These are phyloP conservation scores for Cryptosporidium andersoni DNA, from an alignment of 169 alveolate species.

Conservation along the genomic window DNA sequence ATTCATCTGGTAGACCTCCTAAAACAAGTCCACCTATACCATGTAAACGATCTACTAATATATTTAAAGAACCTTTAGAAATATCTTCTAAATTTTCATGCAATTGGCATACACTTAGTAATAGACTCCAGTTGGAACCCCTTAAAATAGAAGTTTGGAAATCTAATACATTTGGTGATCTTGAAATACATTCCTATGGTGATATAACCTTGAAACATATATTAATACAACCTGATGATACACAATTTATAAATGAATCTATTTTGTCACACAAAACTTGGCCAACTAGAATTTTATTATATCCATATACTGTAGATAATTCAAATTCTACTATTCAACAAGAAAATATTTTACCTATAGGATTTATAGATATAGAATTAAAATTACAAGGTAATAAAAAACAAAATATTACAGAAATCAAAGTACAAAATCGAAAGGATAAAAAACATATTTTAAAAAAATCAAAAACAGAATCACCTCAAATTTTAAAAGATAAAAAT, in stretches of 20 bases:
- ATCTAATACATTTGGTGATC: slow-evolving; percentile 55
- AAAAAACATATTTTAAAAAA: too few relatives aligned
- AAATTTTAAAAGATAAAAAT: too few relatives aligned
- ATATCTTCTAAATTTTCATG: slow-evolving; percentile 33
- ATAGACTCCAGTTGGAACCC: slow-evolving; percentile 50
- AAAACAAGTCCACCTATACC: slow-evolving; percentile 62
- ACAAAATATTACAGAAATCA: neutral
- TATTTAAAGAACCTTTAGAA: slow-evolving; percentile 41
- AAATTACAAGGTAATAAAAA: slow-evolving; percentile 39
- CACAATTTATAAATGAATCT: neutral
- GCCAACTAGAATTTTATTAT: slow-evolving; percentile 65
- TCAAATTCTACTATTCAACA: neutral
- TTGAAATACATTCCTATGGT: slow-evolving; percentile 31
- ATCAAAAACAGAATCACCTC: too few relatives aligned
- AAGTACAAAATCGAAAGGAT: too few relatives aligned
- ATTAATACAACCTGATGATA: slow-evolving; percentile 19
- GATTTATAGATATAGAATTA: slow-evolving; percentile 46
- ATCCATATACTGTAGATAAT: slow-evolving; percentile 4
- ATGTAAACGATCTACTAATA: slow-evolving; percentile 58
- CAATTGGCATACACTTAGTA: slow-evolving; percentile 42
- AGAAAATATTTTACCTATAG: slow-evolving; percentile 34
- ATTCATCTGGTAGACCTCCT: slow-evolving; percentile 30
- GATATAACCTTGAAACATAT: slow-evolving; percentile 48
- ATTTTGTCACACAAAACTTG: slow-evolving; percentile 9
- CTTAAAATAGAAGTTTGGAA: slow-evolving; percentile 24